Evolutionary conservation across 306 rosid species (phyloP).

Genomic region (Trifolium fragiferum): DNA sequence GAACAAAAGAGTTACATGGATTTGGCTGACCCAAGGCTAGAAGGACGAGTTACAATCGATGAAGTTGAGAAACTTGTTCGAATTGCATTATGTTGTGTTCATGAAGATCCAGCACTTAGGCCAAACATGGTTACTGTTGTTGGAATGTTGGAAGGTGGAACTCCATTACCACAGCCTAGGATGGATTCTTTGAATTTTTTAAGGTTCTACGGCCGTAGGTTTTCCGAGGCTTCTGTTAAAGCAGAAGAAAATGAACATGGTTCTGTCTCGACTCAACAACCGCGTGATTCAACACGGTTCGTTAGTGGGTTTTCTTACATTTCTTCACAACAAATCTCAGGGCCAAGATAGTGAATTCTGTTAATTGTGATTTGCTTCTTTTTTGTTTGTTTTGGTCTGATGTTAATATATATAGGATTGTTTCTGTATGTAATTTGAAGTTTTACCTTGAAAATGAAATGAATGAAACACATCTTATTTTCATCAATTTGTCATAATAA

Average conservation of each 20-base stretch:
- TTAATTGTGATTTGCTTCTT: not conserved
- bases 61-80: slow-evolving; percentile 78
- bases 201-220: slow-evolving; percentile 83
- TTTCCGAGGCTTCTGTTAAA: slow-evolving; percentile 72
- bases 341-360: slow-evolving; percentile 71
- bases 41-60: slow-evolving; percentile 65
- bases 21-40: slow-evolving; percentile 73
- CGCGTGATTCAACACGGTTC: slow-evolving; percentile 36
- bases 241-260: slow-evolving; percentile 52
- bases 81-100: slow-evolving; percentile 83
- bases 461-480: not conserved
- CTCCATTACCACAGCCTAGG: slow-evolving; percentile 66
- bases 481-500: not conserved
- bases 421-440: slow-evolving; percentile 18
- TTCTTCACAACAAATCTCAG: slow-evolving; percentile 83
- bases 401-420: slow-evolving; percentile 12
- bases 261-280: slow-evolving; percentile 37
- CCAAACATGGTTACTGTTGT: slow-evolving; percentile 79
- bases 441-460: slow-evolving; percentile 10
- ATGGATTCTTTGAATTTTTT: slow-evolving; percentile 76
- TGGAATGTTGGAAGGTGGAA: slow-evolving; percentile 86
- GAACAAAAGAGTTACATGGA: slow-evolving; percentile 77
- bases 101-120: slow-evolving; percentile 84
- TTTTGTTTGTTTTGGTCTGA: not conserved
- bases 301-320: slow-evolving; percentile 52